These are phyloP conservation scores for Mrakia gelida DNA, from an alignment of 768 basidiomycete genomes.

Conservation along the genomic window DNA sequence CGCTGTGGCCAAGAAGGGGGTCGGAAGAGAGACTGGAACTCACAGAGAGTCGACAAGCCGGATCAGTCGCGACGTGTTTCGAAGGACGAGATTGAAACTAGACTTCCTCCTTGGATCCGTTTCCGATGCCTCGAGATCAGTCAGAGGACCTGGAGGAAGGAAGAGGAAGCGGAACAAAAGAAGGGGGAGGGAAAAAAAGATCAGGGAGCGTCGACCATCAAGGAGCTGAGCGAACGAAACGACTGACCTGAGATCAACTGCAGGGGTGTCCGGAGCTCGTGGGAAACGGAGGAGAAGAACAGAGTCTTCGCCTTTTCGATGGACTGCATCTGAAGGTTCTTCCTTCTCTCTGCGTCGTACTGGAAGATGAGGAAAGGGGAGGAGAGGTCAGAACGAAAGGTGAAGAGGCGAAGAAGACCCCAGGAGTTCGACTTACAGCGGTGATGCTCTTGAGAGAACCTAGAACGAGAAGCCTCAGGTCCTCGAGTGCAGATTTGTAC, in stretches of 20 bases:
- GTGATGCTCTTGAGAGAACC: constrained; percentile 1
- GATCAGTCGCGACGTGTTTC: constrained; percentile 44
- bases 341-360: constrained; percentile 38
- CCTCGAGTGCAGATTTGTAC: constrained; percentile 37
- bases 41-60: constrained; percentile 45
- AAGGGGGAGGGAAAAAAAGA: no score
- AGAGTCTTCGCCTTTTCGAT: constrained; percentile 18
- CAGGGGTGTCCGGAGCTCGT: not conserved
- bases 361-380: not conserved
- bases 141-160: constrained; percentile 32
- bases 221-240: no score
- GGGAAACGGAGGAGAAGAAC: not conserved
- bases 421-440: not conserved
- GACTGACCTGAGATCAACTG: constrained; percentile 34
- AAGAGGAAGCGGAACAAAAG: no score
- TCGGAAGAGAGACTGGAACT: no score
- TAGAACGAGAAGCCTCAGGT: constrained; percentile 32
- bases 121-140: constrained; percentile 34
- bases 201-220: no score
- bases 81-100: constrained; percentile 33
- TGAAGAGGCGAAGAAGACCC: not conserved
- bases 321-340: constrained; percentile 33
- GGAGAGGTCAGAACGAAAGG: constrained; percentile 21
- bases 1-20: no score
- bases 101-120: constrained; percentile 35